Base-by-base conservation (phyloP, 805 yeast species). In the Yarrowia sp. region DNA sequence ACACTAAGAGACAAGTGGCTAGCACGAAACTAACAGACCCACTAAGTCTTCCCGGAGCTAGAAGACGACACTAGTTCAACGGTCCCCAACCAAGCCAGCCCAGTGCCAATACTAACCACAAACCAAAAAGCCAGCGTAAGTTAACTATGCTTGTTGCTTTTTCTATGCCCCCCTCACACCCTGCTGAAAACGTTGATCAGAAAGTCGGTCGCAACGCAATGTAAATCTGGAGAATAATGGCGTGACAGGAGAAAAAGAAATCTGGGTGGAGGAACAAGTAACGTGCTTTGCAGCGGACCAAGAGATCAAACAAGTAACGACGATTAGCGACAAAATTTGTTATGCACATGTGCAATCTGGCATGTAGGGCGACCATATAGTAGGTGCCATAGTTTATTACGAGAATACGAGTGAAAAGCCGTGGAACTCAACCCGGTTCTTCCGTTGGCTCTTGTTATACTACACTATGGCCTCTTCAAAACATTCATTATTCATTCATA, bases 401-500 rank as follows among this genome's bases (percentile, higher is more conserved):
- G 30, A 24, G 30, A 24, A 24, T 24, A 24, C 30, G 30, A 24
- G 30, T 24, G 30, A 24, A 24, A 24, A 24, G n/a, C 30, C 3
- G 30, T 24, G 30, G 30, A 24, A 24, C 3, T 2, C 30, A 24
- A 24, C 30, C 30, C 30, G 3, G 30, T 24, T 24, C 6, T 24
- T 24, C 30, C 30, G 6, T 24, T 24, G 30, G 30, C 30, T 24
- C 3, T 24, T 24, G 30, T 24, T 24, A 24, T 24, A 24, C 30
- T 24, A 24, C 34, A 20, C 10, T 7, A 10, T 5, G 7, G 6
- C 30, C 30, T 9, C 36, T 15, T 15, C 50, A 7, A 17, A 60
- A 60, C 53, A 30, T 30, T 56, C 49, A 40, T 40, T 20, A 56
- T 40, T 58, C 50, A 58, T 61, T 34, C 55, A 46, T 33, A 61